These are phyloP conservation scores for Cymbopogon citratus DNA, from an alignment of 176 grass and related monocot species.

Conservation along the genomic window DNA sequence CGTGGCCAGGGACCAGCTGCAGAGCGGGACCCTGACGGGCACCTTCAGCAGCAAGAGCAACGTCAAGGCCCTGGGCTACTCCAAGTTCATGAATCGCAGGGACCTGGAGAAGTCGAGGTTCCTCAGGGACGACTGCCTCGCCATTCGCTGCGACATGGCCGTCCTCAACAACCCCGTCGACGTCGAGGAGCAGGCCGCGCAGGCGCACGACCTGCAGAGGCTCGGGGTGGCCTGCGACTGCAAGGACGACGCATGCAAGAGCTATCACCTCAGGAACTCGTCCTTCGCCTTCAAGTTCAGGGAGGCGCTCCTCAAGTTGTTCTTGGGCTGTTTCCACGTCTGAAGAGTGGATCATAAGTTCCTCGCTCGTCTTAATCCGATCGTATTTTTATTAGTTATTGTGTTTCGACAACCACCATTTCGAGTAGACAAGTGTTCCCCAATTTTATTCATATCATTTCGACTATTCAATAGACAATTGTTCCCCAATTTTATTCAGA, in stretches of 20 bases:
- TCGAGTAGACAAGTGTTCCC: background rate
- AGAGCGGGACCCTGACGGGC: background rate
- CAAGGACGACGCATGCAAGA: background rate
- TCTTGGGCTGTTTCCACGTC: slow-evolving; percentile 1
- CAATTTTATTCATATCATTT: background rate
- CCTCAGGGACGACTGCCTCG: slow-evolving; percentile 9
- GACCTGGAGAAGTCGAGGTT: background rate
- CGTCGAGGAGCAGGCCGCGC: background rate
- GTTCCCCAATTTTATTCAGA: background rate
- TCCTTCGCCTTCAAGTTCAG: background rate
- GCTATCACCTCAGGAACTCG: background rate
- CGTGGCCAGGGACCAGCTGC: background rate
- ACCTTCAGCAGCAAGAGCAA: background rate
- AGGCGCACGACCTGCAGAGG: background rate
- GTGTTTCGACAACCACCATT: too few relatives aligned
- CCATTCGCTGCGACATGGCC: slow-evolving; percentile 8
- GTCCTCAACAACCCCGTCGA: background rate
- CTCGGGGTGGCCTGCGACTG: background rate
- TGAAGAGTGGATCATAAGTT: background rate
- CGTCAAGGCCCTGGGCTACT: background rate
- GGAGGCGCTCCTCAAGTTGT: background rate
- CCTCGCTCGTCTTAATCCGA: background rate
- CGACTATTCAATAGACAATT: background rate
- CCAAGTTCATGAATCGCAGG: background rate
- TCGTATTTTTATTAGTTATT: too few relatives aligned